Evolutionary conservation across 2,329 filamentous ascomycete genomes (phyloP).

Genomic region (Neofusicoccum umdonicola): DNA sequence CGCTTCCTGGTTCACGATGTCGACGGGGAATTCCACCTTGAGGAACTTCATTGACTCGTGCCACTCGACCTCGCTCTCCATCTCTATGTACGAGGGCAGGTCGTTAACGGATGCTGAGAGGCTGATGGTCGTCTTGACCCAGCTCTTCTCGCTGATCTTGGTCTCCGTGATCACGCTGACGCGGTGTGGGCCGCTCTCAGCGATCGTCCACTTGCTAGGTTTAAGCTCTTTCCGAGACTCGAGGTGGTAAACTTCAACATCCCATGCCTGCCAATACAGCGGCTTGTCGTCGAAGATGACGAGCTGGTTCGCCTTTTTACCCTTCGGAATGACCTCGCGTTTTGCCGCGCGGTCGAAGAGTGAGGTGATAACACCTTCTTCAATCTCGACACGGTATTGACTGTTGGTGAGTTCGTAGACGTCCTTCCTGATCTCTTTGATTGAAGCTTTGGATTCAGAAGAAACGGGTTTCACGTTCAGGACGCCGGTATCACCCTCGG

Average conservation of each 20-base stretch:
- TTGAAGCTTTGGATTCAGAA: constrained; percentile 38
- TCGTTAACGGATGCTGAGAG: constrained; percentile 67
- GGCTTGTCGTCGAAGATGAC: constrained; percentile 98
- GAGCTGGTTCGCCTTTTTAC: constrained; percentile 79
- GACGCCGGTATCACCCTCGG: constrained; percentile 48
- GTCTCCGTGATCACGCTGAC: constrained; percentile 82
- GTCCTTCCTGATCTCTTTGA: constrained; percentile 55
- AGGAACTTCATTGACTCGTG: constrained; percentile 96
- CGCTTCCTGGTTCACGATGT: constrained; percentile 86
- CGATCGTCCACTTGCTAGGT: constrained; percentile 66
- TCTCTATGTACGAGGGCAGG: constrained; percentile 69
- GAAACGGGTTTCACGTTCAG: constrained; percentile 33
- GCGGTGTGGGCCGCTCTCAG: constrained; percentile 68
- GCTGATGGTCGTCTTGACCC: constrained; percentile 81
- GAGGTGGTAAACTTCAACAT: constrained; percentile 94
- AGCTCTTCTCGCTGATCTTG: constrained; percentile 82
- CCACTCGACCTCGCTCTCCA: constrained; percentile 90
- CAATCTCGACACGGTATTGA: constrained; percentile 69
- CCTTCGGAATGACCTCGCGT: constrained; percentile 73
- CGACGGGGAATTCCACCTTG: constrained; percentile 96
- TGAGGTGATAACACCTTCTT: constrained; percentile 76
- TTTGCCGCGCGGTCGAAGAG: constrained; percentile 71
- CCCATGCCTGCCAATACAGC: constrained; percentile 96
- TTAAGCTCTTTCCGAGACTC: constrained; percentile 77
- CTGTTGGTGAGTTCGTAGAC: constrained; percentile 79